Evolutionary conservation across 164 flowering plant species (phyloP).

Genomic region (Sextonia rubra): DNA sequence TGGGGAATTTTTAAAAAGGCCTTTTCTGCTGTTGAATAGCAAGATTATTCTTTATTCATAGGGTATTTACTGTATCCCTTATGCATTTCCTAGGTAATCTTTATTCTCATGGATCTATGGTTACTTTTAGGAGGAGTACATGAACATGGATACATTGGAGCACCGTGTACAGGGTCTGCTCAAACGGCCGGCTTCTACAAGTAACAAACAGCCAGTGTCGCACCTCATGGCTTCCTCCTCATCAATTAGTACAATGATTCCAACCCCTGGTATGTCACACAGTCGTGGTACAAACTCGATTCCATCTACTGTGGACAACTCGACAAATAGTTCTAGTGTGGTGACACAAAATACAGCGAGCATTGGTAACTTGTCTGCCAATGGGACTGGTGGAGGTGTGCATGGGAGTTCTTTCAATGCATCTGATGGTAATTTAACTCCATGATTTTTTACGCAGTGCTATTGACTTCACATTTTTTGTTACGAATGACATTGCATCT

Average conservation of each 20-base stretch:
- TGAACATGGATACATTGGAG: conserved; percentile 70
- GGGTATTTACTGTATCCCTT: not conserved
- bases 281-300: conserved; percentile 46
- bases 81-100: not conserved
- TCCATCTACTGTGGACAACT: conserved; percentile 50
- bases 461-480: not conserved
- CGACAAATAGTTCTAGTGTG: conserved; percentile 34
- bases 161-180: conserved; percentile 48
- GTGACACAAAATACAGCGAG: conserved; percentile 37
- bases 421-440: conserved; percentile 49
- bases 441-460: not conserved
- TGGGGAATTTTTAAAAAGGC: not conserved
- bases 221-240: conserved; percentile 56
- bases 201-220: conserved; percentile 40
- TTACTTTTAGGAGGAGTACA: conserved; percentile 71
- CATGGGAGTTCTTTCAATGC: conserved; percentile 46
- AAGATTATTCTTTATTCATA: not conserved
- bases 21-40: not conserved
- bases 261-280: conserved; percentile 89
- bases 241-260: conserved; percentile 82
- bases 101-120: not conserved
- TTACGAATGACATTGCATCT: not conserved
- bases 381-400: conserved; percentile 37
- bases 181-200: conserved; percentile 26
- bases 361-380: conserved; percentile 43